These are phyloP conservation scores for Ophiostoma tasmaniense DNA, from an alignment of 2,329 filamentous ascomycete species.

Conservation along the genomic window DNA sequence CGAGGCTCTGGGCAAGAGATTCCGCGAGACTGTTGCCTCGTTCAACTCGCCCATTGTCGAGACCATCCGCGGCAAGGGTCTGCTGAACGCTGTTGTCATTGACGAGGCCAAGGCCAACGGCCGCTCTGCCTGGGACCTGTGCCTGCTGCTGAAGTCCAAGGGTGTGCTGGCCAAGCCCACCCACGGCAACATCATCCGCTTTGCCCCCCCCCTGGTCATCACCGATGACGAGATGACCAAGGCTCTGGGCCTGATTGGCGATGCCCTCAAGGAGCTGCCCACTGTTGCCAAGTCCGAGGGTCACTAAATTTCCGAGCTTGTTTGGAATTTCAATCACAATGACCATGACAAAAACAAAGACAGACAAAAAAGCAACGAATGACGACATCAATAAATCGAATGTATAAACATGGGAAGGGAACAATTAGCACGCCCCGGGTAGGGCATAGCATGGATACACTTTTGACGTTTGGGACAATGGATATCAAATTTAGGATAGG, in stretches of 20 bases:
- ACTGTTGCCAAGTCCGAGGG: constrained; percentile 41
- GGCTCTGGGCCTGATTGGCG: constrained; percentile 69
- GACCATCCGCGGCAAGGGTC: constrained; percentile 78
- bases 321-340: no score
- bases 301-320: constrained; percentile 23
- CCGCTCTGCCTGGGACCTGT: constrained; percentile 90
- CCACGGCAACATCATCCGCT: constrained; percentile 95
- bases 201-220: constrained; percentile 94
- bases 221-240: constrained; percentile 75
- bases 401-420: neutral
- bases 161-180: constrained; percentile 95
- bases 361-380: neutral
- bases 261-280: constrained; percentile 75
- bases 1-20: constrained; percentile 69
- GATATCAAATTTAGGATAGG: neutral
- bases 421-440: neutral
- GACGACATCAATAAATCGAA: neutral
- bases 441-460: constrained; percentile 5
- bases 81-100: constrained; percentile 93
- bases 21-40: constrained; percentile 68
- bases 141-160: constrained; percentile 90
- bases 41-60: constrained; percentile 75
- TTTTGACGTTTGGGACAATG: neutral
- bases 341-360: no score
- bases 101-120: constrained; percentile 80